Evolutionary conservation across 345 rosid species (phyloP).

Genomic region (Camelina neglecta): DNA sequence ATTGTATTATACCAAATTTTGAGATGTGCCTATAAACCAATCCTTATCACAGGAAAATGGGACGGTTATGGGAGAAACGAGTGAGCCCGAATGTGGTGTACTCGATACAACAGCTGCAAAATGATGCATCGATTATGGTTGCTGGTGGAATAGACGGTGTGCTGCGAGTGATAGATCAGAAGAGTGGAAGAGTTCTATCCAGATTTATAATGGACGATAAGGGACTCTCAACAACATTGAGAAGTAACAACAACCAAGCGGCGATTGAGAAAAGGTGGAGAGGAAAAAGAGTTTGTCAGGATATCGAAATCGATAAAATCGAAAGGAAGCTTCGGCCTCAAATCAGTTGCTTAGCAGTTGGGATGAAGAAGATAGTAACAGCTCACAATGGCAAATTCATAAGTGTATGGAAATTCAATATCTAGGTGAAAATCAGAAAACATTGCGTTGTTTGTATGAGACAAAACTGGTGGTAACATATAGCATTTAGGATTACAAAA

Average conservation of each 20-base stretch:
- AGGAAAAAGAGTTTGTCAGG: slow-evolving; percentile 56
- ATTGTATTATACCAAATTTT: background rate
- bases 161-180: slow-evolving; percentile 73
- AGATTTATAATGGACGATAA: slow-evolving; percentile 55
- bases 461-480: background rate
- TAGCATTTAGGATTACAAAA: slow-evolving; percentile 13
- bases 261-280: slow-evolving; percentile 46
- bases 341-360: slow-evolving; percentile 78
- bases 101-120: slow-evolving; percentile 62
- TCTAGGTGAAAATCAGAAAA: background rate
- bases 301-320: slow-evolving; percentile 50
- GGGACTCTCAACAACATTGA: slow-evolving; percentile 32
- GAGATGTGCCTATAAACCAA: slow-evolving; percentile 22
- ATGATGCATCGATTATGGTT: slow-evolving; percentile 58
- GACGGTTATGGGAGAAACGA: slow-evolving; percentile 70
- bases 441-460: background rate
- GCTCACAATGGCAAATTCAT: slow-evolving; percentile 66
- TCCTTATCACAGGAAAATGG: slow-evolving; percentile 61
- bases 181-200: slow-evolving; percentile 60
- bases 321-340: slow-evolving; percentile 65
- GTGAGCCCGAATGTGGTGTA: slow-evolving; percentile 81
- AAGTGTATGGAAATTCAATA: slow-evolving; percentile 69
- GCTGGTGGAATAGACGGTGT: slow-evolving; percentile 94
- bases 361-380: slow-evolving; percentile 81
- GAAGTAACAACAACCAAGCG: slow-evolving; percentile 29